These are phyloP conservation scores for Macrophomina tecta DNA, from an alignment of 2,329 filamentous ascomycete species.

Conservation along the genomic window DNA sequence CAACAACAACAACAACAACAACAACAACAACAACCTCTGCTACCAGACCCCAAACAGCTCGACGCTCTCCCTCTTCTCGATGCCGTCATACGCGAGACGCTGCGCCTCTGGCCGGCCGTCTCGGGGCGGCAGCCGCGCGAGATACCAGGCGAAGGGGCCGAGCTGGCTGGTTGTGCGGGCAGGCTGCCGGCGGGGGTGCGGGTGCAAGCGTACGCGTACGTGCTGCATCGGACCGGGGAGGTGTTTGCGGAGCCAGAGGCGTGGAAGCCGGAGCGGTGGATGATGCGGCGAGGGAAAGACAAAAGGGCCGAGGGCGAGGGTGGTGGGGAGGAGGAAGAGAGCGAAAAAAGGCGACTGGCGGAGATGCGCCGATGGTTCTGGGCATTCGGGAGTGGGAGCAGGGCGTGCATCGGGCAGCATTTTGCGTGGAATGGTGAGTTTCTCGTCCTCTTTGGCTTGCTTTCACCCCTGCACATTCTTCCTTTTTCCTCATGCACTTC, in stretches of 20 bases:
- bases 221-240: conserved; percentile 52
- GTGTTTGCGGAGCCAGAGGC: conserved; percentile 52
- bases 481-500: neutral
- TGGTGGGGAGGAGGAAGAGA: conserved; percentile 33
- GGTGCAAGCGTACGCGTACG: conserved; percentile 54
- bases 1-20: too few relatives aligned
- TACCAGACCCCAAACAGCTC: conserved; percentile 48
- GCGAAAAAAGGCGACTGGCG: conserved; percentile 27
- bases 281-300: conserved; percentile 32
- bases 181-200: conserved; percentile 49
- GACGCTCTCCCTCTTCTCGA: conserved; percentile 61
- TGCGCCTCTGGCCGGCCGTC: conserved; percentile 67
- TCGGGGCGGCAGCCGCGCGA: conserved; percentile 67
- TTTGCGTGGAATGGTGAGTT: conserved; percentile 54
- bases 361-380: conserved; percentile 58
- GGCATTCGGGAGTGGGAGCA: conserved; percentile 51
- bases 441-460: conserved; percentile 5
- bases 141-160: conserved; percentile 48
- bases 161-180: conserved; percentile 45
- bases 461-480: neutral
- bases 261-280: conserved; percentile 51
- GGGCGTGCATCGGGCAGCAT: conserved; percentile 55
- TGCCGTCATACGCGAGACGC: conserved; percentile 65
- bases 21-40: conserved; percentile 25
- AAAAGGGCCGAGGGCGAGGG: neutral